phyloP scores from a whole-genome alignment of 306 rosid genomes.

The Ormosia emarginata region DNA sequence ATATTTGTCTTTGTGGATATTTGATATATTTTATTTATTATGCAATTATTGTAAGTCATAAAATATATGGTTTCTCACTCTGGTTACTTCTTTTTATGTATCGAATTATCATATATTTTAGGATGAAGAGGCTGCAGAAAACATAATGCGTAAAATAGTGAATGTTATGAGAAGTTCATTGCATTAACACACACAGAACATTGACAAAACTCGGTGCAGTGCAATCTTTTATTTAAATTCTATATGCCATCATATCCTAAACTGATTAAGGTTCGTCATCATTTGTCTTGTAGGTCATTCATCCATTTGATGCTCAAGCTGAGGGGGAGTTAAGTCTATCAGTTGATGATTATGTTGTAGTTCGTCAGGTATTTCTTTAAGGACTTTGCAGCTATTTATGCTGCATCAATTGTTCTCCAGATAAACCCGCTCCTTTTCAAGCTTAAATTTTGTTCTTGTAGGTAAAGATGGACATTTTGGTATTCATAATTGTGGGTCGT shows the following conservation, averaged over 20 bases:
- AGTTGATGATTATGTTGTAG: constrained; percentile 69
- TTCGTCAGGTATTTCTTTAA: constrained; percentile 67
- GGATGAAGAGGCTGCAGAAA: background rate
- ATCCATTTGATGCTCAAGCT: constrained; percentile 89
- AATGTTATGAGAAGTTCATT: background rate
- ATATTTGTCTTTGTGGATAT: background rate
- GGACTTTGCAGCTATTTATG: background rate
- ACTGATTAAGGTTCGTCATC: constrained; percentile 12
- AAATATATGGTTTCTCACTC: background rate
- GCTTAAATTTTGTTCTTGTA: background rate
- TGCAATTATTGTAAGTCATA: background rate
- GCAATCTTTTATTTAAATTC: background rate
- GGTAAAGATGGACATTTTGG: background rate
- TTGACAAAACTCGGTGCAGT: background rate
- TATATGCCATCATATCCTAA: background rate
- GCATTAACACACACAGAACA: background rate
- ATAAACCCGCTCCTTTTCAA: background rate
- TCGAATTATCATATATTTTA: background rate
- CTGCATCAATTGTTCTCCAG: background rate
- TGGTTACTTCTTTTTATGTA: background rate
- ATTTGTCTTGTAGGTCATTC: constrained; percentile 60
- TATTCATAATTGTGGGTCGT: background rate
- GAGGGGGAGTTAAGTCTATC: constrained; percentile 80
- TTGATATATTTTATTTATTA: background rate
- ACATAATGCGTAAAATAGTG: background rate